Evolutionary conservation across 805 yeast species (phyloP).

Genomic region (Jamesozyma jinghongensis): DNA sequence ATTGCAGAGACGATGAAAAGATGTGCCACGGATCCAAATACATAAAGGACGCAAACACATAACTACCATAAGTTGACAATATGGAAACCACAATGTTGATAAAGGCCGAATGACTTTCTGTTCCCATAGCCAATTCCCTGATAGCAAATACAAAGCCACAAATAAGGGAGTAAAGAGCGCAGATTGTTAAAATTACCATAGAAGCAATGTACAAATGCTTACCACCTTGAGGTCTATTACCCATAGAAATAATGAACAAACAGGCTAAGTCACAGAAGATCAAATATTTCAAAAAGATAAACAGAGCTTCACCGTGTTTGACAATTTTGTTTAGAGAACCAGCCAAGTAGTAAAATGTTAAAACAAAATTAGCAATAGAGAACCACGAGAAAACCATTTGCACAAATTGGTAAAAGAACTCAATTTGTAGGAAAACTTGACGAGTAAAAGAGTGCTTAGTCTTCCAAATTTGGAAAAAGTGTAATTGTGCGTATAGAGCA

Average conservation of each 20-base stretch:
- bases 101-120: constrained; percentile 41
- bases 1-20: constrained; percentile 76
- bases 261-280: constrained; percentile 75
- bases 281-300: constrained; percentile 77
- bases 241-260: constrained; percentile 89
- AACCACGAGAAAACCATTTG: constrained; percentile 82
- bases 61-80: constrained; percentile 86
- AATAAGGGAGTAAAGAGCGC: constrained; percentile 72
- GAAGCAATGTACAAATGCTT: constrained; percentile 63
- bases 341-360: constrained; percentile 87
- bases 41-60: constrained; percentile 68
- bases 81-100: constrained; percentile 76
- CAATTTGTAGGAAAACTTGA: constrained; percentile 73
- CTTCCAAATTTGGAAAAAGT: constrained; percentile 80
- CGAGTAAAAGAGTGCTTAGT: constrained; percentile 78
- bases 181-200: constrained; percentile 62
- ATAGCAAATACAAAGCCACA: constrained; percentile 78
- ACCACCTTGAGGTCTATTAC: constrained; percentile 97
- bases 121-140: constrained; percentile 37
- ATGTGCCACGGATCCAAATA: constrained; percentile 97
- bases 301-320: constrained; percentile 69
- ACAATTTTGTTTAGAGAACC: constrained; percentile 59
- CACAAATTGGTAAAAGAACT: constrained; percentile 79
- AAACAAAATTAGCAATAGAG: constrained; percentile 82
- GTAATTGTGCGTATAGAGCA: constrained; percentile 79